Conservation (phyloP, 441 rosid species). For the Brassica balearica region DNA sequence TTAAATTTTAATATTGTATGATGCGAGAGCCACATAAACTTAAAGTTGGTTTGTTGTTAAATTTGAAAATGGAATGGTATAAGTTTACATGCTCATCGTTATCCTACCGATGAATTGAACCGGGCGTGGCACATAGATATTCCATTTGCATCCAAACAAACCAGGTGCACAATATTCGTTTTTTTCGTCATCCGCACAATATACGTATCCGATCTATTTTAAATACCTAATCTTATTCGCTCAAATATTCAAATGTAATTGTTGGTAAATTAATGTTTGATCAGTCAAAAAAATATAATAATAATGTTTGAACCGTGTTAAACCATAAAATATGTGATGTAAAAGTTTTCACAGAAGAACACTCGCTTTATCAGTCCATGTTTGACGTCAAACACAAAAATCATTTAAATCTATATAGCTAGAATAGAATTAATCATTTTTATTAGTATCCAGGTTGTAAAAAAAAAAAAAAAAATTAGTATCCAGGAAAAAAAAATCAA, state of each 20-base stretch:
- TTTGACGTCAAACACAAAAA: not conserved
- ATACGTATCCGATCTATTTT: not conserved
- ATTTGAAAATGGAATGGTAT: not conserved
- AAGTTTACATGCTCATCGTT: not conserved
- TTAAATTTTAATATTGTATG: not conserved
- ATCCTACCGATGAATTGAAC: conserved; percentile 11
- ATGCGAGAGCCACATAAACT: not conserved
- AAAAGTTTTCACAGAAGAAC: not conserved
- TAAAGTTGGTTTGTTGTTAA: not conserved
- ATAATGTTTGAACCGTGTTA: not conserved
- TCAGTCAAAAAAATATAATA: not conserved
- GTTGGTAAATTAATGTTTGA: not conserved
- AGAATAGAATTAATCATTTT: not conserved
- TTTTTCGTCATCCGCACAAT: not conserved
- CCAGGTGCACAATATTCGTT: not conserved
- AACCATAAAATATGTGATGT: not conserved
- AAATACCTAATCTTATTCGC: not conserved
- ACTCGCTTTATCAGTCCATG: not conserved
- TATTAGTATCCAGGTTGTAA: not conserved
- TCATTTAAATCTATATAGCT: not conserved
- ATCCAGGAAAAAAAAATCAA: not conserved
- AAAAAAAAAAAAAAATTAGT: too few relatives aligned
- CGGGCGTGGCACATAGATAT: conserved; percentile 3
- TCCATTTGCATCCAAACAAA: not conserved
- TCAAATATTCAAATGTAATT: not conserved